A percentile compares a stretch with the other conserved stretches of the same genome.
Conservation (phyloP, 2,329 filamentous ascomycete genomes). For the Colletotrichum spaethianum region DNA sequence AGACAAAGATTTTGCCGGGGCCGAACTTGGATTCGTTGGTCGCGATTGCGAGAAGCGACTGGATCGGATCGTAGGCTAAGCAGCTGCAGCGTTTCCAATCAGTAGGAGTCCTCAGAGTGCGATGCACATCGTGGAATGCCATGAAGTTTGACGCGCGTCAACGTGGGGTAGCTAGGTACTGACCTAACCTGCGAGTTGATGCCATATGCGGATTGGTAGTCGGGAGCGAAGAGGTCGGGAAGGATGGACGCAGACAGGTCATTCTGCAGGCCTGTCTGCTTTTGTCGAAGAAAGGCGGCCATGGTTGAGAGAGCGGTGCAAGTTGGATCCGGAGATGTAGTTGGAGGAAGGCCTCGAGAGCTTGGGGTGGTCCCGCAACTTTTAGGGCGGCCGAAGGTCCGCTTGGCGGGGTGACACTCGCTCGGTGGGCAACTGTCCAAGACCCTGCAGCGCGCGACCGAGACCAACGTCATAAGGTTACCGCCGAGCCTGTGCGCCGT, state of each 20-base stretch:
- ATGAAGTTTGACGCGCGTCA: slow-evolving; percentile 38
- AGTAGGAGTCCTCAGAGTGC: background rate
- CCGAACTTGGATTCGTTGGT: slow-evolving; percentile 91
- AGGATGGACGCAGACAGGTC: slow-evolving; percentile 89
- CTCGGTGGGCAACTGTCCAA: slow-evolving; percentile 19
- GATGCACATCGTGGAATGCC: background rate
- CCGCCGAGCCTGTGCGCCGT: slow-evolving; percentile 22
- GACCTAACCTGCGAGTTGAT: slow-evolving; percentile 83
- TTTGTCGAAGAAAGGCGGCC: slow-evolving; percentile 84
- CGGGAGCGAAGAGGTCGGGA: slow-evolving; percentile 83
- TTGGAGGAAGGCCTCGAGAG: slow-evolving; percentile 21
- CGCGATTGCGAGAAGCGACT: slow-evolving; percentile 92
- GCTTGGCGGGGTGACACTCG: slow-evolving; percentile 33
- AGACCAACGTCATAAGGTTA: slow-evolving; percentile 35
- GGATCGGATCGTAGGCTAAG: slow-evolving; percentile 92
- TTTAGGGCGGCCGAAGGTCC: slow-evolving; percentile 31
- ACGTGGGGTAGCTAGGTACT: slow-evolving; percentile 43
- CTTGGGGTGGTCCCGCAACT: slow-evolving; percentile 21
- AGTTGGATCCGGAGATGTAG: slow-evolving; percentile 40
- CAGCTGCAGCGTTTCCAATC: slow-evolving; percentile 68
- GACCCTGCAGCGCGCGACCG: slow-evolving; percentile 31
- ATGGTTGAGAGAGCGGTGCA: slow-evolving; percentile 38
- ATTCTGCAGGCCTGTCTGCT: slow-evolving; percentile 92
- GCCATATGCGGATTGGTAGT: slow-evolving; percentile 87
- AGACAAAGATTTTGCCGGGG: slow-evolving; percentile 88